A percentile compares a stretch with the other conserved stretches of the same genome.
phyloP scores from a whole-genome alignment of 345 rosid species.

The Brassica cretica region DNA sequence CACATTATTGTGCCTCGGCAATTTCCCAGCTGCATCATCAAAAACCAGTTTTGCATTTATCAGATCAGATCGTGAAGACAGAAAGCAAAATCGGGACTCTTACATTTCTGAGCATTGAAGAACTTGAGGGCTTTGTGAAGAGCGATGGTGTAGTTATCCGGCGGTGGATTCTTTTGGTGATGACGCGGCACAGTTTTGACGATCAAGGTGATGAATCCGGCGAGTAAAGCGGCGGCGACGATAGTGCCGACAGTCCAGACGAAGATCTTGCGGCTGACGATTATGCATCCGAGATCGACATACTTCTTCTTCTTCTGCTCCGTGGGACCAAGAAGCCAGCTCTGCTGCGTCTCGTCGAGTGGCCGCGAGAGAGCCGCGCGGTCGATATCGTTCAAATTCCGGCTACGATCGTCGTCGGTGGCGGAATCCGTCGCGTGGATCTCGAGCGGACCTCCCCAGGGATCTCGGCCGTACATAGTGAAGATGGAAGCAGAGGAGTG shows the following conservation, averaged over 20 bases:
- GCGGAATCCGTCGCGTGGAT: constrained; percentile 92
- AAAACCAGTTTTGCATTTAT: not conserved
- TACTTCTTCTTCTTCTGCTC: constrained; percentile 98
- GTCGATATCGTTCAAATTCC: constrained; percentile 83
- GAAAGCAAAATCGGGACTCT: not conserved
- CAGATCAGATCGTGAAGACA: not conserved
- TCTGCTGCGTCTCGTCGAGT: constrained; percentile 94
- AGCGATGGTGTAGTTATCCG: constrained; percentile 90
- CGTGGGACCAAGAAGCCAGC: constrained; percentile 90
- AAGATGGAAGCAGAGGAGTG: not conserved
- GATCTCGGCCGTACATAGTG: constrained; percentile 92
- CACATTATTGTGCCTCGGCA: constrained; percentile 88
- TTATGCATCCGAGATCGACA: constrained; percentile 93
- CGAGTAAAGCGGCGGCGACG: constrained; percentile 54
- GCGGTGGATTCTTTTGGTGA: constrained; percentile 50
- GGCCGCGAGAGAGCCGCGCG: constrained; percentile 83
- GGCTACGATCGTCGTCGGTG: constrained; percentile 90
- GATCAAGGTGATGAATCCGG: constrained; percentile 75
- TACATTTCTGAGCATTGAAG: constrained; percentile 96
- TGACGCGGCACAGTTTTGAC: constrained; percentile 86
- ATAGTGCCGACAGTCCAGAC: constrained; percentile 84
- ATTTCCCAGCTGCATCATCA: constrained; percentile 67
- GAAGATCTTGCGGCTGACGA: constrained; percentile 95
- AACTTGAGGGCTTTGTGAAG: constrained; percentile 96
- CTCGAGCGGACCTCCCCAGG: constrained; percentile 98